Conservation (phyloP, 768 basidiomycete genomes). For the Lactifluus rugatus region DNA sequence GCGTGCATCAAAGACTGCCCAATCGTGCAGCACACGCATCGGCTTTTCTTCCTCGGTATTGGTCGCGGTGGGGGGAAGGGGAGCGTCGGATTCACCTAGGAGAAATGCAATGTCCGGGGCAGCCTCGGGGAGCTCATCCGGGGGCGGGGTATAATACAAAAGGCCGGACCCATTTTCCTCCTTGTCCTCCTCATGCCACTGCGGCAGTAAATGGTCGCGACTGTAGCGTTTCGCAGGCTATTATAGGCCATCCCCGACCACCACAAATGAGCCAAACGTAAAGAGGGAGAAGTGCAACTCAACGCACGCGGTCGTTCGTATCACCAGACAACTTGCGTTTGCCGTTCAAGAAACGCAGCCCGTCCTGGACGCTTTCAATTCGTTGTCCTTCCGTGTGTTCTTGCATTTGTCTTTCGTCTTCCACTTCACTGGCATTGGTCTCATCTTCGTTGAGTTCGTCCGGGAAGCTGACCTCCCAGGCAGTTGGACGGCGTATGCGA, state of each 20-base stretch:
- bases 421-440: not conserved
- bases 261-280: not conserved
- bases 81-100: constrained; percentile 22
- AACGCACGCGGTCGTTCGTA: not conserved
- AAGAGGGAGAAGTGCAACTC: not conserved
- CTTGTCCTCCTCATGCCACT: not conserved
- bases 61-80: not conserved
- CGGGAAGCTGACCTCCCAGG: constrained; percentile 47
- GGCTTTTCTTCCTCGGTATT: constrained; percentile 33
- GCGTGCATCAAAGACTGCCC: constrained; percentile 49
- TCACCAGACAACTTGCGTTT: not conserved
- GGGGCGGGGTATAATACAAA: constrained; percentile 4
- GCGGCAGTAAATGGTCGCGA: not conserved
- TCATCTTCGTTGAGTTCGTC: constrained; percentile 26
- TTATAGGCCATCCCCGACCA: not conserved
- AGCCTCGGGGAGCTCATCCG: constrained; percentile 13
- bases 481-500: constrained; percentile 29
- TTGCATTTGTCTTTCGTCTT: not conserved
- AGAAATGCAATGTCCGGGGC: constrained; percentile 16
- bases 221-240: constrained; percentile 7
- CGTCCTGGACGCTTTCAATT: not conserved
- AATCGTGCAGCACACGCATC: constrained; percentile 46
- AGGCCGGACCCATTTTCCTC: not conserved
- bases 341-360: not conserved
- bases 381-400: not conserved